These are phyloP conservation scores for Aspergillus udagawae DNA, from an alignment of 2,329 filamentous ascomycete species.

Conservation along the genomic window DNA sequence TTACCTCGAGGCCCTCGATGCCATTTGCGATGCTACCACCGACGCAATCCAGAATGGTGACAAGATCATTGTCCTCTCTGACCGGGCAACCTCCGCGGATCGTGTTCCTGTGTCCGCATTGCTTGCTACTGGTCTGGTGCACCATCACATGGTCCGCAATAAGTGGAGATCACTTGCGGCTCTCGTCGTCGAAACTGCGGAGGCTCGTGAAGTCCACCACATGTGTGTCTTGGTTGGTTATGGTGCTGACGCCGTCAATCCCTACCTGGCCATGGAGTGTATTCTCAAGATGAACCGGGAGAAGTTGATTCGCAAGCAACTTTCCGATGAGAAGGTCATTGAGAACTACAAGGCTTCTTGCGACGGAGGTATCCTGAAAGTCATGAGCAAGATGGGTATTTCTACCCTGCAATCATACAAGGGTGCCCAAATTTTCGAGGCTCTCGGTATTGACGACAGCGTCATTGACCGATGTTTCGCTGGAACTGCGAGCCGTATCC, in stretches of 20 bases:
- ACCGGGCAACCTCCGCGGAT: slow-evolving; percentile 77
- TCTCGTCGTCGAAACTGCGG: slow-evolving; percentile 84
- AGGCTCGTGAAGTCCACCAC: slow-evolving; percentile 95
- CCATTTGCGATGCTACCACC: slow-evolving; percentile 80
- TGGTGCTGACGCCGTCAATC: slow-evolving; percentile 89
- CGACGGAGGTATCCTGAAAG: slow-evolving; percentile 93
- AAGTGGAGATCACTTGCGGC: slow-evolving; percentile 90
- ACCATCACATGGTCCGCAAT: slow-evolving; percentile 92
- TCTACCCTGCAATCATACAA: slow-evolving; percentile 96
- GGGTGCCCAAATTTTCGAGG: slow-evolving; percentile 96
- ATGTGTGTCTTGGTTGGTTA: slow-evolving; percentile 98
- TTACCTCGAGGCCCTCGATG: slow-evolving; percentile 81
- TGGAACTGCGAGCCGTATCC: slow-evolving; percentile 89
- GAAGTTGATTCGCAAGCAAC: slow-evolving; percentile 84
- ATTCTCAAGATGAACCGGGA: slow-evolving; percentile 96
- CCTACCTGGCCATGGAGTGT: slow-evolving; percentile 92
- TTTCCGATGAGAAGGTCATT: slow-evolving; percentile 76
- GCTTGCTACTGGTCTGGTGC: slow-evolving; percentile 86
- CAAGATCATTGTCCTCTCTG: slow-evolving; percentile 83
- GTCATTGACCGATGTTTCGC: slow-evolving; percentile 94
- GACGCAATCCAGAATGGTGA: slow-evolving; percentile 78
- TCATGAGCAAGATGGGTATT: slow-evolving; percentile 99
- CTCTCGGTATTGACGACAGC: slow-evolving; percentile 83
- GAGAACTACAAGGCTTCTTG: slow-evolving; percentile 96
- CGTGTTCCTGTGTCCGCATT: slow-evolving; percentile 82